phyloP scores from a whole-genome alignment of 495 filamentous ascomycete species.

The Massariosphaeria phaeospora region DNA sequence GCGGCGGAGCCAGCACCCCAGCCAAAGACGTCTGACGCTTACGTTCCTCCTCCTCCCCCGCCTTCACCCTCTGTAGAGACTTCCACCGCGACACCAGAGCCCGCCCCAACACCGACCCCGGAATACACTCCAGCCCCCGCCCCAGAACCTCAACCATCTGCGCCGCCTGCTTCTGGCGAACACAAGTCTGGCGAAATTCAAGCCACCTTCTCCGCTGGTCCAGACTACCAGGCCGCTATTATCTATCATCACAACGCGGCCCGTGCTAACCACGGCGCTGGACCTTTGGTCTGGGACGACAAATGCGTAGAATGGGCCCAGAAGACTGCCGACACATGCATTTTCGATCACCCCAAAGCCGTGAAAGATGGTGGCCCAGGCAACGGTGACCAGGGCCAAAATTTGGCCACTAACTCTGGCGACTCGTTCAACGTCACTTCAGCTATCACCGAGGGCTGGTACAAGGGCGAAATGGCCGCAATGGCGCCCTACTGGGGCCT shows the following conservation, averaged over 20 bases:
- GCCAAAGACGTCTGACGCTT: constrained; percentile 3
- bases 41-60: neutral
- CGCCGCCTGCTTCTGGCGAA: neutral
- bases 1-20: constrained; percentile 4
- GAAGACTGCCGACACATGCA: constrained; percentile 51
- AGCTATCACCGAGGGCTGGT: constrained; percentile 72
- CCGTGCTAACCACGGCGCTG: constrained; percentile 74
- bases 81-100: constrained; percentile 18
- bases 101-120: constrained; percentile 21
- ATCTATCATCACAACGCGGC: constrained; percentile 79
- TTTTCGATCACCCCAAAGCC: constrained; percentile 63
- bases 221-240: constrained; percentile 46
- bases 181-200: constrained; percentile 19
- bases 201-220: constrained; percentile 8
- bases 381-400: constrained; percentile 74
- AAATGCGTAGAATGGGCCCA: constrained; percentile 58
- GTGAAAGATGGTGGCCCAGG: too few relatives aligned
- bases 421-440: constrained; percentile 48
- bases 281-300: constrained; percentile 57
- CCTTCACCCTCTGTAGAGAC: too few relatives aligned
- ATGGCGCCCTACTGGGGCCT: constrained; percentile 47
- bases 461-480: constrained; percentile 67
- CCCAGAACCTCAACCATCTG: constrained; percentile 14
- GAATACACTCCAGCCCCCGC: constrained; percentile 13
- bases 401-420: constrained; percentile 39